Evolutionary conservation across 768 basidiomycete species (phyloP).

Genomic region (Epithele typhae): DNA sequence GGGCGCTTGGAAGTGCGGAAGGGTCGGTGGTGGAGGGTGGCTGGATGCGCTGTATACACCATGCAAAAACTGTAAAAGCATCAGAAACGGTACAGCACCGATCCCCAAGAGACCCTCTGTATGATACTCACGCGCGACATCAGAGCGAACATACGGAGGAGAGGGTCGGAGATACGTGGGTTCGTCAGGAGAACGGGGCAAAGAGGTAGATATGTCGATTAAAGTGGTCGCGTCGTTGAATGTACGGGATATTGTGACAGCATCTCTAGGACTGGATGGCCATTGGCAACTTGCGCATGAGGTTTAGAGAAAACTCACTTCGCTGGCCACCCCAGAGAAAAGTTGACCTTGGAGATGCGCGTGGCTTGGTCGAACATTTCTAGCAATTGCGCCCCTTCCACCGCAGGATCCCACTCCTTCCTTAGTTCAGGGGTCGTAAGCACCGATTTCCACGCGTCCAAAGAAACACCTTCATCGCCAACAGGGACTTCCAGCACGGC

Average conservation of each 20-base stretch:
- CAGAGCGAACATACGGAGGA: conserved; percentile 88
- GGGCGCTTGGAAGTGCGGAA: conserved; percentile 5
- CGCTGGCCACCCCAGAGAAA: conserved; percentile 93
- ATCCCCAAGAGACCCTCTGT: too few relatives aligned
- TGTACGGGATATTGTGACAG: conserved; percentile 88
- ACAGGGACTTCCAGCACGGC: conserved; percentile 75
- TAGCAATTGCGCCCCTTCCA: conserved; percentile 75
- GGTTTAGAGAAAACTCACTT: conserved; percentile 53
- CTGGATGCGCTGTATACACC: conserved; percentile 80
- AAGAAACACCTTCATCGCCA: conserved; percentile 49
- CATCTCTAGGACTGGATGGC: conserved; percentile 76
- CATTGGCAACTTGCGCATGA: not conserved
- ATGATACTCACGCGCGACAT: conserved; percentile 64
- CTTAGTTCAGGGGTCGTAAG: conserved; percentile 83
- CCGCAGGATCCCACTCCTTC: conserved; percentile 92
- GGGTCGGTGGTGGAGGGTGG: conserved; percentile 23
- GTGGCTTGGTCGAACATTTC: conserved; percentile 87
- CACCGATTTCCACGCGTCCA: conserved; percentile 80
- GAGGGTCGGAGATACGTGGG: conserved; percentile 88
- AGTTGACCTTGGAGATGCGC: conserved; percentile 85
- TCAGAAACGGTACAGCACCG: too few relatives aligned
- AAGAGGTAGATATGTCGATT: conserved; percentile 89
- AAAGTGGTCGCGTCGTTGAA: conserved; percentile 77
- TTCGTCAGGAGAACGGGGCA: conserved; percentile 87
- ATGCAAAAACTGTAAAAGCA: conserved; percentile 69